Base-by-base conservation (phyloP, 139 green algal genomes). In the Nannochloris sp. region DNA sequence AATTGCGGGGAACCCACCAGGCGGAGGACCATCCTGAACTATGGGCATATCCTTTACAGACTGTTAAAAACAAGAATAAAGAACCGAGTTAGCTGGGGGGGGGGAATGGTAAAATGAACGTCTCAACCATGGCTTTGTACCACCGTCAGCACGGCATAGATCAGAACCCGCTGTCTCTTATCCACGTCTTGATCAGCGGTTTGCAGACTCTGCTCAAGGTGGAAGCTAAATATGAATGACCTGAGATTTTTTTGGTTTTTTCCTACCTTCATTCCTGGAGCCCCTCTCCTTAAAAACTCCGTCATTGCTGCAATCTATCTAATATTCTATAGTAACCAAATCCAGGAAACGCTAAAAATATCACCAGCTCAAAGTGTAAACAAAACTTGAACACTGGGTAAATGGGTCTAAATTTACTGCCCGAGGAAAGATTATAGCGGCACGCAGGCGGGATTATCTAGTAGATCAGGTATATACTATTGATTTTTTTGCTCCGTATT, bases 1-100 rank as follows among this genome's bases (percentile, higher is more conserved):
- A 29, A 97, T 79, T 19, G 86, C 77, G 0, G 91, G 90, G 69
- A 96, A 97, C 7, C 89, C 91, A 29, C 91, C 91, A 7, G 88
- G 86, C 0, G 91, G 91, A 19, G 91, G 87, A 2, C 83, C 86
- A 66, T 97, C 91, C 71, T 97, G 89, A 6, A 89, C 56, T 4
- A 93, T 71, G 2, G 88, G 84, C 79, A 97, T 74, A 72, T 96
- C 91, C 78, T 93, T 93, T 8, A 95, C 85, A 64, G 82, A 91
- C 84, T 95, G 78, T 71, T n/a, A n/a, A 74, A 5, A 12, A 19
- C 19, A 51, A 51, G 42, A 19, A 19, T 27, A 51, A 51, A 51
- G 42, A 51, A 51, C 42, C 19, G 42, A 51, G 42, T n/a, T n/a
- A 60, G 15, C 9, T 19, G 12, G 37, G 37, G 37, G 37, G 37